Base-by-base conservation (phyloP, 2,329 filamentous ascomycete genomes). In the Fusarium poae region DNA sequence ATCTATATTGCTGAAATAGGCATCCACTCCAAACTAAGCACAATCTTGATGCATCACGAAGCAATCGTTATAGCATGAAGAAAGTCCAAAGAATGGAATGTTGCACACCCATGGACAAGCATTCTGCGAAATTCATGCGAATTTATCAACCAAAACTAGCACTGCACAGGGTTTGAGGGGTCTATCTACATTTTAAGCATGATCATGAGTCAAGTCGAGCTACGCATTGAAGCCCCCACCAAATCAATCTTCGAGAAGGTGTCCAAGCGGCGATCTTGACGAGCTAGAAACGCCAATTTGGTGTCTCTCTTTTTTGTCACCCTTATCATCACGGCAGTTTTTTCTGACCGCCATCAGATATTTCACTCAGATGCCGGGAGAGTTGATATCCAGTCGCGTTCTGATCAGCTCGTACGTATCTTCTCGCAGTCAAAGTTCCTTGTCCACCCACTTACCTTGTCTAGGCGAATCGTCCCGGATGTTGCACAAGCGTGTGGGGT, bases 401-500 rank as follows among this genome's bases (percentile, higher is more conserved):
- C 67, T 62, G 60, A 57, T 64, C 50, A 30, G 59, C 50, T 65
- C 62, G 57, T 63, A 37, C 43, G 55, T 62, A 71, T 62, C 55
- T 53, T 62, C 54, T 46, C 35, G 16, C 21, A 34, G 52, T 35
- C 44, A 25, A 32, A 30, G 18, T 37, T 71, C 68, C 62, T 70
- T 73, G 69, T 72, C 25, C 65, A 72, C 67, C 25, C 65, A 72
- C 67, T 57, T 73, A 74, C 62, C 60, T 71, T 74, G 62, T 51
- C 50, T 39, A 42, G 43, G 40, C 49, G 56, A 72, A 71, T 72
- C 69, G 65, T 72, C 56, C 67, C 69, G 43, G 59, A 25, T 62
- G 57, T 54, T 61, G 65, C 58, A 53, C 65, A 62, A 70, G 69
- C 40, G 65, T 32, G 40, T 39, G 44, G 58, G 48, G 55, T 55